Base-by-base conservation (phyloP, 1,139 yeast species). In the Debaryomyces robertsiae region DNA sequence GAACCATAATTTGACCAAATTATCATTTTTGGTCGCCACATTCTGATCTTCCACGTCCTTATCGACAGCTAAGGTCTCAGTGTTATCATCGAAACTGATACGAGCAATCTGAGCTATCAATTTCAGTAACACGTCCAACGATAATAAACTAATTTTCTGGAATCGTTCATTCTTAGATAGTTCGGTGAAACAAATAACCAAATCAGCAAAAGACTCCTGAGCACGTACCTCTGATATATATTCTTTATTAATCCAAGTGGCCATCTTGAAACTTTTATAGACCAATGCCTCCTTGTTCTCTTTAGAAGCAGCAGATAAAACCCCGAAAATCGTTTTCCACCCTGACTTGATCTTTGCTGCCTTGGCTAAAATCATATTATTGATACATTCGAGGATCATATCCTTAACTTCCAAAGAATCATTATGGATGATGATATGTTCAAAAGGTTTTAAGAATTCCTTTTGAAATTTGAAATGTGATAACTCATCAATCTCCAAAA, bases 401-500 rank as follows among this genome's bases (percentile, higher is more conserved):
- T 87, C 95, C 57, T 86, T 87, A 22, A 90, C 93, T 41, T 84
- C 88, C 11, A 76, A 61, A 29, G 85, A 80, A 10, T 73, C 73
- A 48, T 88, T 87, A 56, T 88, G 79, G 36, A 70, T 63, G 53
- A 93, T 76, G 16, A 90, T 82, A 58, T 84, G 84, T 53, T 86
- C 91, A 63, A 91, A 94, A 2, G 98, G 98, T 55, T 83, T 82
- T 58, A 94, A 74, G 55, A 94, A 94, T 57, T 93, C 98, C 54
- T 85, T 85, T 62, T 94, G 98, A 65, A 94, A 94, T 62, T 87
- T 91, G 73, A 94, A 94, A 58, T 94, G 96, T 0, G 97, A 79
- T 60, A 94, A 77, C 61, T 94, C 99, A 45, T 93, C 98, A 49
- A 93, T 80, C 46, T 89, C 95, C 55, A 93, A 80, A 61, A 94